Evolutionary conservation across 768 basidiomycete species (phyloP).

Genomic region (Suillus subalutaceus): DNA sequence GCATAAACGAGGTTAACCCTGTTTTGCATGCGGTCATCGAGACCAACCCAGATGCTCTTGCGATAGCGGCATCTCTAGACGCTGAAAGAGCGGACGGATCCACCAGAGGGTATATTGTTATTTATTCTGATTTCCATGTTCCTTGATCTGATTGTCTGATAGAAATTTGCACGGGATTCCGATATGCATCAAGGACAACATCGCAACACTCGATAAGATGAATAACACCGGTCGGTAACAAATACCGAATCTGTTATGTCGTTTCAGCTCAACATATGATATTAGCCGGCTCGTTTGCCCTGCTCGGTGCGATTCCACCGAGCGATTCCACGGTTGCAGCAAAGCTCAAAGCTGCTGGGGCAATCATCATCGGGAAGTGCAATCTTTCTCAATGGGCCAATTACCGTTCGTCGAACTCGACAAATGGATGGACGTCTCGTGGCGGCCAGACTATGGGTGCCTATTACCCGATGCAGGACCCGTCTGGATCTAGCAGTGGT

Average conservation of each 20-base stretch:
- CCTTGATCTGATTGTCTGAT: not conserved
- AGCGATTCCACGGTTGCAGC: constrained; percentile 7
- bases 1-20: constrained; percentile 1
- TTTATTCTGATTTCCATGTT: not conserved
- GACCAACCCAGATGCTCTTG: constrained; percentile 2
- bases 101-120: not conserved
- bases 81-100: not conserved
- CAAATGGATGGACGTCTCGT: constrained; percentile 54
- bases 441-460: constrained; percentile 48
- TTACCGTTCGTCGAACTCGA: constrained; percentile 39
- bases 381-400: constrained; percentile 54
- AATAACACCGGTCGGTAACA: constrained; percentile 5
- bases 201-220: constrained; percentile 4
- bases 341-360: constrained; percentile 3
- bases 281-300: constrained; percentile 4
- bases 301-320: constrained; percentile 7
- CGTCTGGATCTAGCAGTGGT: constrained; percentile 57
- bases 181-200: constrained; percentile 9
- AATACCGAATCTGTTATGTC: not conserved
- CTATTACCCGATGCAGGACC: constrained; percentile 49
- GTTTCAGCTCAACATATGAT: not conserved
- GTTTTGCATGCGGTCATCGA: constrained; percentile 6
- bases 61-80: constrained; percentile 1
- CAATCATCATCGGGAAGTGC: constrained; percentile 42
- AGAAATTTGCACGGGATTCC: constrained; percentile 2